Evolutionary conservation across 2,329 filamentous ascomycete species (phyloP).

Genomic region (Colletotrichum gigasporum): DNA sequence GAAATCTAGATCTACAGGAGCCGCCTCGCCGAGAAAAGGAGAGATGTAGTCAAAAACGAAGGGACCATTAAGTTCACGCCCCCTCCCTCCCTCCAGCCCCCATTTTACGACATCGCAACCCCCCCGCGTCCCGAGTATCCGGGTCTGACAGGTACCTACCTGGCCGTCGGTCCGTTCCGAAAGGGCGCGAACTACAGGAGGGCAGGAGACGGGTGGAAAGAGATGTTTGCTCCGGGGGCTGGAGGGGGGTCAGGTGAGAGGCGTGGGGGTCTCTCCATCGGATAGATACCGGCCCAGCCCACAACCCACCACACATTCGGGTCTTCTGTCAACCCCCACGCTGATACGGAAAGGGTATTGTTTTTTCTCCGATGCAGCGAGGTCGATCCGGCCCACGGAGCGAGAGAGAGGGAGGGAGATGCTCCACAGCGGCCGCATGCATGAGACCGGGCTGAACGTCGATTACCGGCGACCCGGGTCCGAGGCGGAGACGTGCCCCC

Average conservation of each 20-base stretch:
- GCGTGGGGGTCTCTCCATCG: background rate
- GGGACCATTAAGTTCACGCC: background rate
- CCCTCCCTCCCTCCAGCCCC: background rate
- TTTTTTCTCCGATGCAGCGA: background rate
- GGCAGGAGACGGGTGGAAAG: background rate
- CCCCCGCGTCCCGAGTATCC: no score
- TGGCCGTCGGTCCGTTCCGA: slow-evolving; percentile 25
- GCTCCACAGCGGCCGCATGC: no score
- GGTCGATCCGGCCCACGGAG: background rate
- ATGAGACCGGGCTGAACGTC: no score
- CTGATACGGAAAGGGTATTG: background rate
- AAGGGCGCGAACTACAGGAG: background rate
- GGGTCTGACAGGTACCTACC: no score
- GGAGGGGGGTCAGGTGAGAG: background rate
- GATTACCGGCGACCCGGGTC: no score
- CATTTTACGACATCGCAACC: no score
- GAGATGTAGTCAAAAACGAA: background rate
- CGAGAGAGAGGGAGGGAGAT: background rate
- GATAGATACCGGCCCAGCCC: background rate
- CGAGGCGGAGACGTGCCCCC: background rate
- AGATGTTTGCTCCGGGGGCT: background rate
- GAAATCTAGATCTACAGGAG: background rate
- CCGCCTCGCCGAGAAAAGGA: background rate
- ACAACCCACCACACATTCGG: background rate
- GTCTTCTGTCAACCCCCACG: slow-evolving; percentile 22